A percentile compares a stretch with the other conserved stretches of the same genome.
Evolutionary conservation across 495 filamentous ascomycete genomes (phyloP).

Genomic region (Podospora anserina): DNA sequence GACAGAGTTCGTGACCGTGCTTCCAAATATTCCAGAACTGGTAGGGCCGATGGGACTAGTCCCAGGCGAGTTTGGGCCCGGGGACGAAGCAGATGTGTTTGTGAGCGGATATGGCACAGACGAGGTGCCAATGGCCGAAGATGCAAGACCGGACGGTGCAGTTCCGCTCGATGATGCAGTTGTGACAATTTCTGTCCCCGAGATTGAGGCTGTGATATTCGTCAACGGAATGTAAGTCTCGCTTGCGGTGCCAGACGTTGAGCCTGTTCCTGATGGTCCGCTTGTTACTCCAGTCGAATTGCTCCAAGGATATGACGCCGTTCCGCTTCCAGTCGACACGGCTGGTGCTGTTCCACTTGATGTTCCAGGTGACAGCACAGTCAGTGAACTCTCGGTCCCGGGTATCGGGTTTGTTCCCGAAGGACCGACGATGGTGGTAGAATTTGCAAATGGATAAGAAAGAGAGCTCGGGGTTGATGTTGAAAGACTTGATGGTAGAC

Average conservation of each 20-base stretch:
- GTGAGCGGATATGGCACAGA: background rate
- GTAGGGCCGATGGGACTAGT: background rate
- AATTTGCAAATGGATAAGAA: background rate
- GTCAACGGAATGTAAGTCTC: conserved; percentile 9
- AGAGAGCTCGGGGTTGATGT: background rate
- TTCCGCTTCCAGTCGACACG: background rate
- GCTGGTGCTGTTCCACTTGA: background rate
- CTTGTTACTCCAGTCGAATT: conserved; percentile 8
- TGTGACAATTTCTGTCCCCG: conserved; percentile 4
- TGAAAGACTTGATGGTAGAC: background rate
- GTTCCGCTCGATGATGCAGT: background rate
- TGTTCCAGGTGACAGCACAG: background rate
- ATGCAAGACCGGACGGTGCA: background rate
- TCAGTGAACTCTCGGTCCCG: background rate
- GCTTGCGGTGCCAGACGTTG: conserved; percentile 3
- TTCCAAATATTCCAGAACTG: background rate
- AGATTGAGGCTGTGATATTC: conserved; percentile 8
- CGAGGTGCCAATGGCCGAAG: background rate
- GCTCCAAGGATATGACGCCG: background rate
- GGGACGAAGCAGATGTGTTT: background rate
- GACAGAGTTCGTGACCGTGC: background rate
- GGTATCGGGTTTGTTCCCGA: background rate
- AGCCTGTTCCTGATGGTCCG: conserved; percentile 7
- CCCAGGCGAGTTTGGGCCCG: background rate
- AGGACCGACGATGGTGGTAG: background rate